These are phyloP conservation scores for Hemerocallis citrina DNA, from an alignment of 106 monocot species.

Conservation along the genomic window DNA sequence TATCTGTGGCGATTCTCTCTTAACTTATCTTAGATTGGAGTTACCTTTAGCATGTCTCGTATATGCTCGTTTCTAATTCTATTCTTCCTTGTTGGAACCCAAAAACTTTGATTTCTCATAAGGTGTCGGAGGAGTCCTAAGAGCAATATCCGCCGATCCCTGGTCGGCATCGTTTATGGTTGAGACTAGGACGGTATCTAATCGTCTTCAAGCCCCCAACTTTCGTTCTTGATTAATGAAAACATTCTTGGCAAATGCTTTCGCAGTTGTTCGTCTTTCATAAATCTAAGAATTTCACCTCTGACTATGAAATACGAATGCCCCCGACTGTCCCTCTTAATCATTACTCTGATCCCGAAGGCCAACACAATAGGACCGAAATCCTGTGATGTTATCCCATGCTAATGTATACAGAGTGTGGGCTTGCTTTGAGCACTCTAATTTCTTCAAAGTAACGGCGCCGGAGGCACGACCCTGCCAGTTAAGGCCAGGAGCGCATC, in stretches of 20 bases:
- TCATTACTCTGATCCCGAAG: slow-evolving; percentile 14
- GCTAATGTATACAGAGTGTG: slow-evolving; percentile 11
- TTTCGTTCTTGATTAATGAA: slow-evolving; percentile 88
- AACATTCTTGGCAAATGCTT: slow-evolving; percentile 30
- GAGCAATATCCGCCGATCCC: slow-evolving; percentile 50
- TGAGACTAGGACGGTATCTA: slow-evolving; percentile 88
- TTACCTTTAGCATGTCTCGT: too few species aligned
- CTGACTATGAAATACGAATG: slow-evolving; percentile 43
- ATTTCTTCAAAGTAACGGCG: slow-evolving; percentile 10
- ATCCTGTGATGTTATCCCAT: slow-evolving; percentile 16
- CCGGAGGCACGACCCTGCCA: slow-evolving; percentile 10
- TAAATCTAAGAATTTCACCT: slow-evolving; percentile 84
- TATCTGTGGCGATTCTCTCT: too few species aligned
- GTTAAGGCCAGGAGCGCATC: slow-evolving; percentile 8
- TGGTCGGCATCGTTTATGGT: slow-evolving; percentile 74
- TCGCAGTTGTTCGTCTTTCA: slow-evolving; percentile 68
- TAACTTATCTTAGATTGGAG: too few species aligned
- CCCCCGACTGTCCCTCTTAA: slow-evolving; percentile 21
- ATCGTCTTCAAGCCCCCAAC: slow-evolving; percentile 93
- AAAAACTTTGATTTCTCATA: slow-evolving; percentile 35
- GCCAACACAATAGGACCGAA: slow-evolving; percentile 18
- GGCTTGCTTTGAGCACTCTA: slow-evolving; percentile 17
- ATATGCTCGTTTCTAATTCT: too few species aligned
- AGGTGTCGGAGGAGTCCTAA: slow-evolving; percentile 33
- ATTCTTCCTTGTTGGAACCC: too few species aligned